Evolutionary conservation across 768 basidiomycete species (phyloP).

Genomic region (Pleurotus tuber-regium): DNA sequence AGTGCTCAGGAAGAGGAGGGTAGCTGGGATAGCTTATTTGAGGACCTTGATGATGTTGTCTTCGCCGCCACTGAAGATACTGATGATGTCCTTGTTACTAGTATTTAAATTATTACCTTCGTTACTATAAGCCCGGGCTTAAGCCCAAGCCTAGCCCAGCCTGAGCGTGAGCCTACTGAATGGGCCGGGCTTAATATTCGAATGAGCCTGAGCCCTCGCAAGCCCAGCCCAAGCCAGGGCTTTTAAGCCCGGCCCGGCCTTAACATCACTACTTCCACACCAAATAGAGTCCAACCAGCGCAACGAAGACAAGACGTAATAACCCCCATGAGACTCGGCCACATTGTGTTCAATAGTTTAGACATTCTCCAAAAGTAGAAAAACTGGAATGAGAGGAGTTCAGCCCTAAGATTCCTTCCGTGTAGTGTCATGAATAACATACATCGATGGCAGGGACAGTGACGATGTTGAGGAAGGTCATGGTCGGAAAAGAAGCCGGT

Average conservation of each 20-base stretch:
- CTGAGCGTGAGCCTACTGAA: neutral
- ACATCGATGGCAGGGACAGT: too few relatives aligned
- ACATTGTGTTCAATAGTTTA: too few relatives aligned
- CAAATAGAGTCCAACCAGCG: too few relatives aligned
- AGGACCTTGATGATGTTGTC: neutral
- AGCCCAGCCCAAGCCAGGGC: neutral
- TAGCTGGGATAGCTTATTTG: neutral
- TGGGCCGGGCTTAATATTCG: neutral
- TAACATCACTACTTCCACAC: neutral
- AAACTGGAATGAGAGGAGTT: too few relatives aligned
- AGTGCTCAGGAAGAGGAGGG: neutral
- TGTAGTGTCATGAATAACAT: too few relatives aligned
- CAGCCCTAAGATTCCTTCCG: too few relatives aligned
- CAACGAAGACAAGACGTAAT: too few relatives aligned
- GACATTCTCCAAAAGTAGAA: too few relatives aligned
- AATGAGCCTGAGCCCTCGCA: neutral
- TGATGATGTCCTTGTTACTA: neutral
- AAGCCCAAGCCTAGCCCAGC: neutral
- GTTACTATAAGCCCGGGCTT: neutral
- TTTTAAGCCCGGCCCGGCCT: neutral
- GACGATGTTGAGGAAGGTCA: too few relatives aligned
- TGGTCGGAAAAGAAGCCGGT: too few relatives aligned
- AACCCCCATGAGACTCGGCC: too few relatives aligned
- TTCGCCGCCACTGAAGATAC: neutral
- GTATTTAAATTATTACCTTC: neutral